Percentiles rank a stretch among this genome's conserved stretches.
These are phyloP conservation scores for Diaporthe citri DNA, from an alignment of 2,329 filamentous ascomycete species.

Conservation along the genomic window DNA sequence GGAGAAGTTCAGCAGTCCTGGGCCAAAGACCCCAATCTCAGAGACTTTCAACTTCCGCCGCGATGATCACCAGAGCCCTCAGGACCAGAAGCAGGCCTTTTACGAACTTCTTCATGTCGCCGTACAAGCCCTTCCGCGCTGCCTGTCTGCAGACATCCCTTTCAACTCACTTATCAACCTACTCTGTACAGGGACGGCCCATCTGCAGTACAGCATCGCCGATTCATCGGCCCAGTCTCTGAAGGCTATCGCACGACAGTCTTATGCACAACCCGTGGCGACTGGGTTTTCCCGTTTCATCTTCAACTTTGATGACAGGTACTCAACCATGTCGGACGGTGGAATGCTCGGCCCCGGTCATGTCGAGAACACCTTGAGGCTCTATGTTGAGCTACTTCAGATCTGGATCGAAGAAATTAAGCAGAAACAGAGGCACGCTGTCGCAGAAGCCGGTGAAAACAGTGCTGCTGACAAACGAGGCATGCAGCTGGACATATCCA, in stretches of 20 bases:
- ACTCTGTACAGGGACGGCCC: slow-evolving; percentile 94
- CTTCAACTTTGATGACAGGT: slow-evolving; percentile 97
- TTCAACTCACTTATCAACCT: slow-evolving; percentile 96
- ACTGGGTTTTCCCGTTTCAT: slow-evolving; percentile 98
- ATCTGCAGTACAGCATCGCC: slow-evolving; percentile 93
- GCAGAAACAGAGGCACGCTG: slow-evolving; percentile 82
- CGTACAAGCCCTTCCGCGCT: slow-evolving; percentile 94
- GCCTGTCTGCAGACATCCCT: slow-evolving; percentile 88
- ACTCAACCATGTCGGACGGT: slow-evolving; percentile 97
- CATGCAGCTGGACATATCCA: slow-evolving; percentile 85
- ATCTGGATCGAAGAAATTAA: slow-evolving; percentile 99
- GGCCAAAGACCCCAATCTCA: slow-evolving; percentile 93
- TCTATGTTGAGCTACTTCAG: slow-evolving; percentile 93
- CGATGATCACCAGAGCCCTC: slow-evolving; percentile 79
- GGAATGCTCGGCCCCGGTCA: slow-evolving; percentile 95
- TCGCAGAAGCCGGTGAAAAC: slow-evolving; percentile 73
- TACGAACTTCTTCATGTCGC: slow-evolving; percentile 96
- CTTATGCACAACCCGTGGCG: slow-evolving; percentile 93
- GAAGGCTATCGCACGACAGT: slow-evolving; percentile 94
- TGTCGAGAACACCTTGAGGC: slow-evolving; percentile 90
- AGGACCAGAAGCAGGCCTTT: slow-evolving; percentile 92
- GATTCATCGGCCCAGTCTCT: slow-evolving; percentile 91
- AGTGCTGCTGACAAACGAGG: slow-evolving; percentile 76
- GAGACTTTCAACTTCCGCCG: slow-evolving; percentile 94
- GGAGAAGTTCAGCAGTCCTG: slow-evolving; percentile 90